phyloP scores from a whole-genome alignment of 73 alveolate species.

The Breviolum minutum region DNA sequence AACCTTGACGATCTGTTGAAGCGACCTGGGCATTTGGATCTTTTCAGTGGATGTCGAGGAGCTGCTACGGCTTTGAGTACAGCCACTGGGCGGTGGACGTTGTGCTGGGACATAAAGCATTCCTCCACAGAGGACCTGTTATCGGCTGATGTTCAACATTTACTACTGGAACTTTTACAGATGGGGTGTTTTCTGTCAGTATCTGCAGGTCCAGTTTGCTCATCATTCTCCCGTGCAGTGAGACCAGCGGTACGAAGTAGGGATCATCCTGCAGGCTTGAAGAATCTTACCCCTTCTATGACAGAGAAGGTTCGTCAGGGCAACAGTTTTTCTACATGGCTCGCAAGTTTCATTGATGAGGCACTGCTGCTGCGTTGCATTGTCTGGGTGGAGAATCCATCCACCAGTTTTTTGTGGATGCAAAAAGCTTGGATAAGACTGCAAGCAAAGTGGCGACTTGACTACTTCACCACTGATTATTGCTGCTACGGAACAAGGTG shows the following conservation, averaged over 20 bases:
- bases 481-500: background rate
- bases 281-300: background rate
- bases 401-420: background rate
- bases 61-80: background rate
- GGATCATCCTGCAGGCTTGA: background rate
- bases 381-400: constrained; percentile 27
- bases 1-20: background rate
- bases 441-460: background rate
- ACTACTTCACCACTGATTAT: background rate
- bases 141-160: background rate
- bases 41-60: background rate
- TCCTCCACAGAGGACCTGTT: background rate
- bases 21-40: constrained; percentile 2
- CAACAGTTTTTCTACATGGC: background rate
- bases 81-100: background rate
- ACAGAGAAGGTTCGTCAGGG: background rate
- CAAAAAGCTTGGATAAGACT: background rate
- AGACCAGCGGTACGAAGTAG: background rate
- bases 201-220: constrained; percentile 2
- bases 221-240: constrained; percentile 11
- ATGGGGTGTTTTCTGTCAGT: background rate
- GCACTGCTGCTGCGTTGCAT: background rate
- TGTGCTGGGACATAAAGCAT: background rate
- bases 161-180: background rate
- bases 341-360: background rate